phyloP scores from a whole-genome alignment of 1,284 basidiomycete genomes.

The Ustilago cynodontis region DNA sequence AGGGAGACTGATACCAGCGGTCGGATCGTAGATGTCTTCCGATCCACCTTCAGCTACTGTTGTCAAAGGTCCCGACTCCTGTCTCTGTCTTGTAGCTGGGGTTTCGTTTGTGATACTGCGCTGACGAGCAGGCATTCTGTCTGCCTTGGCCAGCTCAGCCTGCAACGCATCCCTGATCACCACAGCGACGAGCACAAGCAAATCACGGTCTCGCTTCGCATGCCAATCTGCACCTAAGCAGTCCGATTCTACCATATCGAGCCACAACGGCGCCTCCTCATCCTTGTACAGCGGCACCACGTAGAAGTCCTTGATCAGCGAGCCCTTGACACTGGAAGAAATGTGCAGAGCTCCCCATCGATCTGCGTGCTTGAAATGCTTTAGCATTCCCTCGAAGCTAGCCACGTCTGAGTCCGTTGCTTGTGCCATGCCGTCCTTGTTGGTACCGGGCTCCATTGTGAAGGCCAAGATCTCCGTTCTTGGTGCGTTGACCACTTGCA shows the following conservation, averaged over 20 bases:
- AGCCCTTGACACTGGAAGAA: slow-evolving; percentile 42
- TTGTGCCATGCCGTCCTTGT: slow-evolving; percentile 16
- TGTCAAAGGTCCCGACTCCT: neutral
- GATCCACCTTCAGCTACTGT: neutral
- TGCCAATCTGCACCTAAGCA: slow-evolving; percentile 44
- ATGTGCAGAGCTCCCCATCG: slow-evolving; percentile 65
- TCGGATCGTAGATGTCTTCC: slow-evolving; percentile 29
- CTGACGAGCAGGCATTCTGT: slow-evolving; percentile 12
- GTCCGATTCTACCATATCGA: slow-evolving; percentile 52
- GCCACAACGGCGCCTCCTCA: slow-evolving; percentile 63
- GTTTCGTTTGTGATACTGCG: slow-evolving; percentile 33
- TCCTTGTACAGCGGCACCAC: slow-evolving; percentile 58
- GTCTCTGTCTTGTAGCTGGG: slow-evolving; percentile 5
- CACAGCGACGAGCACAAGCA: slow-evolving; percentile 62
- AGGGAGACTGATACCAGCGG: slow-evolving; percentile 22
- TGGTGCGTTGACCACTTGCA: slow-evolving; percentile 56
- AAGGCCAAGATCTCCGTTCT: slow-evolving; percentile 63
- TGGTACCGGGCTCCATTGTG: slow-evolving; percentile 49
- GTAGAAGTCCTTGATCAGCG: slow-evolving; percentile 68
- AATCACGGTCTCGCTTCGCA: slow-evolving; percentile 43
- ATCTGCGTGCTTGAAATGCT: slow-evolving; percentile 42
- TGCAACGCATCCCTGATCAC: slow-evolving; percentile 53
- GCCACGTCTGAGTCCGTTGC: slow-evolving; percentile 28
- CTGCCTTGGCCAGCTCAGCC: slow-evolving; percentile 27
- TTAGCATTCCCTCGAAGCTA: slow-evolving; percentile 35